A percentile compares a stretch with the other conserved stretches of the same genome.
These are phyloP conservation scores for Botrytis sinoallii DNA, from an alignment of 2,329 filamentous ascomycete species.

Conservation along the genomic window DNA sequence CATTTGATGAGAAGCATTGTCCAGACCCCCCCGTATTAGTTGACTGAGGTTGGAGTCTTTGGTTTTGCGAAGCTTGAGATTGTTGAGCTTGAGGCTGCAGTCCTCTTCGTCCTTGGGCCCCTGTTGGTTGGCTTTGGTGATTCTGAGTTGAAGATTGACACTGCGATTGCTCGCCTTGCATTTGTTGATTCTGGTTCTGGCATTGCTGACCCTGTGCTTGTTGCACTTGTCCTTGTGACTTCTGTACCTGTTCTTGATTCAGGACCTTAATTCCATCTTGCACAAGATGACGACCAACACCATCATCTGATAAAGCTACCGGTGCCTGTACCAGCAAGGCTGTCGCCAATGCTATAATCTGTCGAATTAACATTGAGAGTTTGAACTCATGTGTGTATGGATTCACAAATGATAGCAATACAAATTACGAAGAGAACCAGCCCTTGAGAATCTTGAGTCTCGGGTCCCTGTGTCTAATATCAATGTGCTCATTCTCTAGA, in stretches of 20 bases:
- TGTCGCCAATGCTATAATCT: conserved; percentile 14
- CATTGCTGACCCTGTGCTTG: background rate
- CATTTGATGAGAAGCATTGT: conserved; percentile 23
- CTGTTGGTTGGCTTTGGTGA: background rate
- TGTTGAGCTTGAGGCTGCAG: background rate
- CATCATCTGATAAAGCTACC: background rate
- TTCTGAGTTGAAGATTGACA: background rate
- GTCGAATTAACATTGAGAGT: conserved; percentile 10
- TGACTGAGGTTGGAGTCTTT: background rate
- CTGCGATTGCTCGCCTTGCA: background rate
- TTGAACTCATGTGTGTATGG: conserved; percentile 4
- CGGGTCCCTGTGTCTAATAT: background rate
- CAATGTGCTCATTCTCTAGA: background rate
- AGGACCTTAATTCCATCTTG: background rate
- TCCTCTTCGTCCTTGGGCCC: background rate
- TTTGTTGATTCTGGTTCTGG: background rate
- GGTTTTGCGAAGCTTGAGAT: background rate
- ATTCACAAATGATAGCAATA: conserved; percentile 4
- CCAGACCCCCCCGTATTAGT: background rate
- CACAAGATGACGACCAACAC: background rate
- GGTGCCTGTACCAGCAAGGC: conserved; percentile 17
- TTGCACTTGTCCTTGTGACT: background rate
- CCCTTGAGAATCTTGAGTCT: background rate
- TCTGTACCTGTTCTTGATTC: background rate
- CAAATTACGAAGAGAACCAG: conserved; percentile 8